Percentiles rank a stretch among this genome's conserved stretches.
Evolutionary conservation across 1,284 basidiomycete genomes (phyloP).

Genomic region (Anthracocystis panici-leucophaei): DNA sequence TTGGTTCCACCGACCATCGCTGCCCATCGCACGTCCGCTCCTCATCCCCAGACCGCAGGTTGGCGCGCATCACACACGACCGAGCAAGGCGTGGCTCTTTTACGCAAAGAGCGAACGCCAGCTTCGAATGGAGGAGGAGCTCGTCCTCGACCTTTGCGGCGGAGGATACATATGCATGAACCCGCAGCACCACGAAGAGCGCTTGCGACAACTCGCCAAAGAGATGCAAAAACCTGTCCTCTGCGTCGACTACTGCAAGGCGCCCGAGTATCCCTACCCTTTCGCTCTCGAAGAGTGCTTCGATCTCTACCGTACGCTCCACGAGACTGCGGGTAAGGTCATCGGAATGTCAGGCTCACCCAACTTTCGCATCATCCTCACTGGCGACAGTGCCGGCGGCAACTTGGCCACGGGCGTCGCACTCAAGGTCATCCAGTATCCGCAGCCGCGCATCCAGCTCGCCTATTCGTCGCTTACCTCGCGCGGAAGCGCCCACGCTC

Average conservation of each 20-base stretch:
- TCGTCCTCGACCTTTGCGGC: slow-evolving; percentile 82
- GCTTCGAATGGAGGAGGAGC: slow-evolving; percentile 71
- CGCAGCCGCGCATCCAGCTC: slow-evolving; percentile 57
- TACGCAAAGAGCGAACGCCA: slow-evolving; percentile 80
- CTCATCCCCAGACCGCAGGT: slow-evolving; percentile 80
- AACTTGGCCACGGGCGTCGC: slow-evolving; percentile 57
- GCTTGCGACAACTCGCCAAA: slow-evolving; percentile 87
- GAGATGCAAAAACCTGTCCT: slow-evolving; percentile 84
- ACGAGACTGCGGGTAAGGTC: slow-evolving; percentile 81
- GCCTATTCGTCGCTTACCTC: slow-evolving; percentile 44
- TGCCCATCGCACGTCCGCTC: slow-evolving; percentile 81
- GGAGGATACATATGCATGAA: slow-evolving; percentile 95
- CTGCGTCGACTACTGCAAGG: slow-evolving; percentile 93
- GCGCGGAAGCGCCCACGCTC: slow-evolving; percentile 7
- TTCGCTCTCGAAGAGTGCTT: slow-evolving; percentile 90
- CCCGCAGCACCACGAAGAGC: slow-evolving; percentile 88
- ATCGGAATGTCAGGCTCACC: slow-evolving; percentile 78
- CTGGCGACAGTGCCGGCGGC: slow-evolving; percentile 63
- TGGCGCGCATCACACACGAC: slow-evolving; percentile 73
- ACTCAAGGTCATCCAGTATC: slow-evolving; percentile 63
- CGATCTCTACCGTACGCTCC: slow-evolving; percentile 85
- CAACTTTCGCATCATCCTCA: slow-evolving; percentile 57
- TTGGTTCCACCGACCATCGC: slow-evolving; percentile 73
- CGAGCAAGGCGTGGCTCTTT: slow-evolving; percentile 86
- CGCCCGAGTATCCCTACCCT: slow-evolving; percentile 76